Evolutionary conservation across 2,329 filamentous ascomycete species (phyloP), one percentile per base, ranked within the genome.

Genomic region (Colletotrichum echinochloae): DNA sequence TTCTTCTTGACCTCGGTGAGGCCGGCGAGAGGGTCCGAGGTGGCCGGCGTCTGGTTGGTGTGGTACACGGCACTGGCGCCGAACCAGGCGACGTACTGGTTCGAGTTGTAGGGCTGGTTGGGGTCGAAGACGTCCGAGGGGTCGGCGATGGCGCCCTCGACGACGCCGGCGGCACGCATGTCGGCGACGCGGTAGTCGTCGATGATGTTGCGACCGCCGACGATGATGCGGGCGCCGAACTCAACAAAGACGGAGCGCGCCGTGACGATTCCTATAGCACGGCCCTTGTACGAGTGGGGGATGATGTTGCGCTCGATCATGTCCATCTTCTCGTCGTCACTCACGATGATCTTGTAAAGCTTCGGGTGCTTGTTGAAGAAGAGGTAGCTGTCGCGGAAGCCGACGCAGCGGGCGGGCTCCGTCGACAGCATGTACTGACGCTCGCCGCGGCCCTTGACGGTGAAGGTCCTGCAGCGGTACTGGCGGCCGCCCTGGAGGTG

Each of bases 361-460:
- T 94, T 91, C 79, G 93, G 93, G 82, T 99, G 96, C 83, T 98
- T 99, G 73, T 96, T 97, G 86, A 99, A 99, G 87, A 99, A 98
- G 33, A 99, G 89, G 78, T 99, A 99, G 74, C 95, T 98, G 85
- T 99, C 96, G 75, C 96, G 89, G 86, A 99, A 99, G 20, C 96
- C 96, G 65, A 97, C 95, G 77, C 96, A 98, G 74, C 96, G 92
- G 30, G 96, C 96, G 6, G 96, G 97, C 79, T 99, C 96, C 5
- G 96, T 99, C 3, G 96, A 98, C 81, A 99, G 84, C 96, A 99
- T 99, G 88, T 99, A 99, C 14, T 97, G 89, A 66, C 95, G 87
- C 60, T 95, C 89, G 46, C 92, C 94, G 74, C 95, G 90, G 65
- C 94, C 94, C 23, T 90, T 87, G 73, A 99, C 92, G 9, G 92